These are phyloP conservation scores for Cyberlindnera subsufficiens DNA, from an alignment of 805 yeast species.

Conservation along the genomic window DNA sequence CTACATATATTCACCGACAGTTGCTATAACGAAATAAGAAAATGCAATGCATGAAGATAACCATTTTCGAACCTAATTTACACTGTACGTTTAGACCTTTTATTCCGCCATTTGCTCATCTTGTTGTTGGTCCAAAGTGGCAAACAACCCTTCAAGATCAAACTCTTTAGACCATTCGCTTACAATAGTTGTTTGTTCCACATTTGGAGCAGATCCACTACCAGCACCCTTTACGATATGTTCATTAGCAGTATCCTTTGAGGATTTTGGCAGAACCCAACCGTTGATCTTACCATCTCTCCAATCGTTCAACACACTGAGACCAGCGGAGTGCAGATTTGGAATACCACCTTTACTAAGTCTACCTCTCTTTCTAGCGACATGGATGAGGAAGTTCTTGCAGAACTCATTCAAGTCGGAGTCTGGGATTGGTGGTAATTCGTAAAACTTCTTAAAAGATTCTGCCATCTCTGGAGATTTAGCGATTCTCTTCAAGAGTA, in stretches of 20 bases:
- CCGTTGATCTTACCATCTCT: conserved; percentile 92
- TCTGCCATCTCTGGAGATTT: conserved; percentile 74
- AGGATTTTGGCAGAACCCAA: conserved; percentile 74
- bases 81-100: not conserved
- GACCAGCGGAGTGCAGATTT: conserved; percentile 79
- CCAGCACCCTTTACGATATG: conserved; percentile 22
- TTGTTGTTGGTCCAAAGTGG: conserved; percentile 28
- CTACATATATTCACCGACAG: too few species aligned
- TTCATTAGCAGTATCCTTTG: conserved; percentile 34
- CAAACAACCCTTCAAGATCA: conserved; percentile 78
- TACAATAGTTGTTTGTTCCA: conserved; percentile 68
- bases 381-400: conserved; percentile 82
- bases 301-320: conserved; percentile 86
- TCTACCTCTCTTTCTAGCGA: conserved; percentile 90
- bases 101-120: not conserved
- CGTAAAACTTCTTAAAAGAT: conserved; percentile 65
- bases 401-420: conserved; percentile 69
- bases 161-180: conserved; percentile 89
- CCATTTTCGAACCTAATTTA: not conserved
- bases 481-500: conserved; percentile 70
- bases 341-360: conserved; percentile 92
- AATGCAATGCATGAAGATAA: too few species aligned
- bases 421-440: conserved; percentile 74
- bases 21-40: too few species aligned
- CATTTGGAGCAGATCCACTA: conserved; percentile 27